Base-by-base conservation (phyloP, 768 basidiomycete species). In the Lactarius vividus region DNA sequence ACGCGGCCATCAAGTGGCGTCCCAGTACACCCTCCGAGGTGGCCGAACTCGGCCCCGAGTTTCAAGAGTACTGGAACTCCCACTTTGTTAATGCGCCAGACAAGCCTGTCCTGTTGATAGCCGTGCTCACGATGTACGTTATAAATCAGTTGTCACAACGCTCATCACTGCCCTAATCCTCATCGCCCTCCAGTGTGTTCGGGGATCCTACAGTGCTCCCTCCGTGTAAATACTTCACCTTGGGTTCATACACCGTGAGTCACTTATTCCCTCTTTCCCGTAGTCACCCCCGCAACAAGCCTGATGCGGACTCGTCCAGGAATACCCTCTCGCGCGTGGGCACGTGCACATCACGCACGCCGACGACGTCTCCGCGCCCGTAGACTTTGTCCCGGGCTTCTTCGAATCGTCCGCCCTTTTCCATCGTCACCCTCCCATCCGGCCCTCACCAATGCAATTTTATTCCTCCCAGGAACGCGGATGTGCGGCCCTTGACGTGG, bases 401-500 rank as follows among this genome's bases (percentile, higher is more conserved):
- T 68, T 73, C 29, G 65, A 66, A n/a, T 31, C 58, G 68, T 71
- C 73, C 80, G 3, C 56, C 80, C 6, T 75, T 31, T 1, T 33
- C 7, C 31, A 6, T n/a, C 6, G 16, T 7, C n/a, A 8, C 26
- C 18, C 16, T 7, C 20, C 28, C 35, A 40, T 15, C n/a, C 16
- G 23, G 7, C 20, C 10, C 5, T 26, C 23, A n/a, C 18, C 6
- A 5, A 49, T 9, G 15, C 35, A 31, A 37, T 37, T 26, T 28
- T 18, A 26, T 2, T 26, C 23, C 23, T 23, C 23, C 44, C 58
- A 77, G 75, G n/a, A 65, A 70, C 42, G 74, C 69, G 18, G 76
- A 77, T 49, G 60, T 88, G 7, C 79, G 72, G 0, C 74, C 80
- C 23, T 66, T 87, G 54, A 76, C 76, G 61, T 83, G 83, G 79